These are phyloP conservation scores for Daldinia caldariorum DNA, from an alignment of 495 filamentous ascomycete species.

Conservation along the genomic window DNA sequence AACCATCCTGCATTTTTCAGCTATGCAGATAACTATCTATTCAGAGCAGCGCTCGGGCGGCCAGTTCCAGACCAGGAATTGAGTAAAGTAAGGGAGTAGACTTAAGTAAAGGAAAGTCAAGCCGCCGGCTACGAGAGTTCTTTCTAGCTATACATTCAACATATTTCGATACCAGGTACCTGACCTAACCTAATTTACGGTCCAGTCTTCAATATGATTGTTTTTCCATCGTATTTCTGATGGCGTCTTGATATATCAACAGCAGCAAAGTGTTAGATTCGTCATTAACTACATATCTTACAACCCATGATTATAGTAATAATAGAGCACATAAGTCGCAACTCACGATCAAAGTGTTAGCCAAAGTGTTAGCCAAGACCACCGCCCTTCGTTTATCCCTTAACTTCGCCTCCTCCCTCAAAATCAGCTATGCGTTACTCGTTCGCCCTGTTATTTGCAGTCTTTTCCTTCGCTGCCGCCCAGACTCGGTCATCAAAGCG, in stretches of 20 bases:
- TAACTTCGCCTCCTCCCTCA: neutral
- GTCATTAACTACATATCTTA: neutral
- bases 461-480: constrained; percentile 42
- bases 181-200: neutral
- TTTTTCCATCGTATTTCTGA: neutral
- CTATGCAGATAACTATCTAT: neutral
- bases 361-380: neutral
- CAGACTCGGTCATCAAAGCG: constrained; percentile 68
- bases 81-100: neutral
- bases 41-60: neutral
- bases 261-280: neutral
- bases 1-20: constrained; percentile 20
- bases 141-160: constrained; percentile 25
- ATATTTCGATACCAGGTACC: neutral
- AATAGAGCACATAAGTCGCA: neutral
- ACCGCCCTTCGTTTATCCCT: neutral
- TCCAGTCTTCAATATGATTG: neutral
- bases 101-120: constrained; percentile 7
- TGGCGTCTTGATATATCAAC: neutral
- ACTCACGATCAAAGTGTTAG: neutral
- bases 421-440: constrained; percentile 39
- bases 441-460: constrained; percentile 29
- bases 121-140: constrained; percentile 1
- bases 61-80: neutral
- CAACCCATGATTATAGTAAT: neutral